Evolutionary conservation across 768 basidiomycete genomes (phyloP), one percentile per base, ranked within the genome.

Genomic region (Boletus rufocinnamomeus): DNA sequence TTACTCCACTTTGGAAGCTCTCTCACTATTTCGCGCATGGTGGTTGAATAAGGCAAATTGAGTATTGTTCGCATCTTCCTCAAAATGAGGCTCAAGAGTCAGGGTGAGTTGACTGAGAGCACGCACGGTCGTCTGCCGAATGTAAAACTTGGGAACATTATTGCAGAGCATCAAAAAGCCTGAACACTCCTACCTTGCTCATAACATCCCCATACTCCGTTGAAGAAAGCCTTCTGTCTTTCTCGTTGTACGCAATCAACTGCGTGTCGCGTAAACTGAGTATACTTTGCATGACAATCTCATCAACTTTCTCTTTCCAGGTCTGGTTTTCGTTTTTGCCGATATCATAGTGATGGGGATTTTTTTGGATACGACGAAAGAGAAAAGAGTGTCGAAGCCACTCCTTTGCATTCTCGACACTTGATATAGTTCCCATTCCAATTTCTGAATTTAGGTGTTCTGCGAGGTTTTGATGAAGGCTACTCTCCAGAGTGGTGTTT

Each of bases 401-500:
- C 17, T 80, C 75, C 64, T 89, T 89, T 2, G 94, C 96, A 7
- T 81, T 82, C 2, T 79, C 72, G 5, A 90, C 59, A 63, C 81
- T 79, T 4, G 80, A 84, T 66, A 99, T 95, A 0, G 95, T 95
- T 3, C 86, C 84, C 11, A 98, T 80, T 0, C 88, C 88, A 54
- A 98, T 89, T 75, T 99, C 96, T 2, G 93, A 93, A 67, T 98
- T 98, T 63, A 99, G 75, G 71, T 98, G 95, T 70, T 98, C 96
- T 4, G 86, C 76, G 7, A 99, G 82, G 68, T 91, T 90, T 50
- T 76, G 75, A 72, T 97, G 94, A 11, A 95, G 82, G 58, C 80
- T 87, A 67, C 92, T 95, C 74, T 98, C 96, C 35, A 99, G 79
- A 17, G 88, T 75, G 0, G 88, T 93, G 54, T 78, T 83, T 7